These are phyloP conservation scores for Aureobasidium lini DNA, from an alignment of 2,329 filamentous ascomycete species.

Conservation along the genomic window DNA sequence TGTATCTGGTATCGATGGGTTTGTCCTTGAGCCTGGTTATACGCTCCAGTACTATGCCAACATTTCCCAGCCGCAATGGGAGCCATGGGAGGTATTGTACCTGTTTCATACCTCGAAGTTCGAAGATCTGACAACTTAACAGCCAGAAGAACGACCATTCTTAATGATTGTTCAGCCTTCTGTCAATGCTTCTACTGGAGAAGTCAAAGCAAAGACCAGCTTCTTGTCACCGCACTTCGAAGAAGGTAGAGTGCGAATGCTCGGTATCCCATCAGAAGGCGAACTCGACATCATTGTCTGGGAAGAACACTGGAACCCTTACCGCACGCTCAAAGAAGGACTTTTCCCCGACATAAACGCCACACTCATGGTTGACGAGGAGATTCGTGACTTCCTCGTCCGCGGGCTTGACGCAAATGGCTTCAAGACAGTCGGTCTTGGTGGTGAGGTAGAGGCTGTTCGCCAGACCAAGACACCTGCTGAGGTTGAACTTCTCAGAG, in stretches of 20 bases:
- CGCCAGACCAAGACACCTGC: slow-evolving; percentile 50
- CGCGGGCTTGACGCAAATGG: slow-evolving; percentile 47
- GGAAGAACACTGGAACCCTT: slow-evolving; percentile 60
- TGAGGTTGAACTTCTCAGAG: slow-evolving; percentile 51
- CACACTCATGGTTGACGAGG: slow-evolving; percentile 57
- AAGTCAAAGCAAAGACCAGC: slow-evolving; percentile 46
- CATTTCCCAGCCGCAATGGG: slow-evolving; percentile 54
- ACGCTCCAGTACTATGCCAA: slow-evolving; percentile 60
- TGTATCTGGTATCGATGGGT: slow-evolving; percentile 47
- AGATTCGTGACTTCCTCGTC: slow-evolving; percentile 57
- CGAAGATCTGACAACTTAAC: not conserved
- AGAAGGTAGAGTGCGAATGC: slow-evolving; percentile 50
- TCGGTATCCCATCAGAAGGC: slow-evolving; percentile 48
- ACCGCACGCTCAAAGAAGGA: slow-evolving; percentile 43
- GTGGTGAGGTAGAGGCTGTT: slow-evolving; percentile 49
- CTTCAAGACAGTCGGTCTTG: slow-evolving; percentile 50
- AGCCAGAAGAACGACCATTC: slow-evolving; percentile 55
- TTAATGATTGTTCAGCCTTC: slow-evolving; percentile 52
- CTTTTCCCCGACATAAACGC: slow-evolving; percentile 31
- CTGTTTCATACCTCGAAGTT: accelerated
- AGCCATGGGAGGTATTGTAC: slow-evolving; percentile 46
- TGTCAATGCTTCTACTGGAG: slow-evolving; percentile 30
- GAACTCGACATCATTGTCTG: slow-evolving; percentile 50
- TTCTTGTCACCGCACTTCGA: slow-evolving; percentile 56
- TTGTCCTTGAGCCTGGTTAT: slow-evolving; percentile 57